Evolutionary conservation across 176 grass and related monocot genomes (phyloP).

Genomic region (Triticum dicoccoides): DNA sequence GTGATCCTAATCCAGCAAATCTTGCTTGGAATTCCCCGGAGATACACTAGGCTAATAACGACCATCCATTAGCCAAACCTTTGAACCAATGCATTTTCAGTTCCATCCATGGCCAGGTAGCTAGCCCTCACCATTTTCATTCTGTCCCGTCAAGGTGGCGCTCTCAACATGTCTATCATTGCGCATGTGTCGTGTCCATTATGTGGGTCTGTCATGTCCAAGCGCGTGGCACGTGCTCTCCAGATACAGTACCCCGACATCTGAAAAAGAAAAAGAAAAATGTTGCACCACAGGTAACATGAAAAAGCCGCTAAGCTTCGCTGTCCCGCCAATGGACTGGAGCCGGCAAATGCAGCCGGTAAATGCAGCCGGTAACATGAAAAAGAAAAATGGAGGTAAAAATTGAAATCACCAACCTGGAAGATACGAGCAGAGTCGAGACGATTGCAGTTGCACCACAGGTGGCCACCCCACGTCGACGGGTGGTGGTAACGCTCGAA

Average conservation of each 20-base stretch:
- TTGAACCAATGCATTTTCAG: too few relatives aligned
- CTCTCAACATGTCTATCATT: not conserved
- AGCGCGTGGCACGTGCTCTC: not conserved
- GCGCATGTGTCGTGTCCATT: not conserved
- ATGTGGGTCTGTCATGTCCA: not conserved
- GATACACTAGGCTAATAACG: too few relatives aligned
- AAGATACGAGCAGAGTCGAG: not conserved
- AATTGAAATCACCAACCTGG: not conserved
- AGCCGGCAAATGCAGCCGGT: not conserved
- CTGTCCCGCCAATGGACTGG: too few relatives aligned
- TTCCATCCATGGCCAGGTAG: too few relatives aligned
- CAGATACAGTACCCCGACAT: not conserved
- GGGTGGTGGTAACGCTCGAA: too few relatives aligned
- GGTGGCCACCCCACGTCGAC: too few relatives aligned
- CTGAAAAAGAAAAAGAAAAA: not conserved
- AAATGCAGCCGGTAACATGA: too few relatives aligned
- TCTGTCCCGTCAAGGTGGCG: not conserved
- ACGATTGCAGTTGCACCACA: not conserved
- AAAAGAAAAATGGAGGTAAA: not conserved
- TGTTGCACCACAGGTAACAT: too few relatives aligned
- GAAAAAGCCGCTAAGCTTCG: too few relatives aligned
- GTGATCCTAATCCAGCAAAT: not conserved
- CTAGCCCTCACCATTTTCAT: not conserved
- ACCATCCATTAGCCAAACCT: too few relatives aligned
- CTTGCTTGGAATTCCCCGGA: too few relatives aligned